Evolutionary conservation across 352 stramenopile species (phyloP), one percentile per base, ranked within the genome.

Genomic region (Albugo laibachii): DNA sequence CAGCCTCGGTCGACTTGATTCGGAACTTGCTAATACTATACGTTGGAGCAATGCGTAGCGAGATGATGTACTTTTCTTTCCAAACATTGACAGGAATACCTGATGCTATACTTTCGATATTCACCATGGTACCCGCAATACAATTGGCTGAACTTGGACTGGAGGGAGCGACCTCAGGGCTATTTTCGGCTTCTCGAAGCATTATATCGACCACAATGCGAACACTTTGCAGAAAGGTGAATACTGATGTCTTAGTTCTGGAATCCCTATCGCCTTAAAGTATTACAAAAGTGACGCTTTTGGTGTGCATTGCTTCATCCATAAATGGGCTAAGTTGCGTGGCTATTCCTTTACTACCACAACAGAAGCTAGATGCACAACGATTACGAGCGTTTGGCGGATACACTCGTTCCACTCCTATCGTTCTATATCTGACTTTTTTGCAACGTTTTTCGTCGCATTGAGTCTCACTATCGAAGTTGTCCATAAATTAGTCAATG

Each of bases 81-180:
- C 56, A 48, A 20, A 54, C 66, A 5, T 43, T 76, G 0, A 52
- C 52, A 46, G 58, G 62, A 10, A 68, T 74, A 24, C 18, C 76
- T n/a, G 57, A 66, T 1, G 61, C 45, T 6, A 37, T 59, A 3
- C 54, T 78, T 11, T 43, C 76, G 11, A 53, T 67, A 1, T 5
- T 80, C 15, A 55, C 74, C 36, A 49, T 65, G 11, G 53, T 54
- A 13, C 50, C 76, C 20, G 56, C 57, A 2, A 58, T 74, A 1
- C 66, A 83, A 45, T 77, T 83, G 49, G 65, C 73, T 21, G 63
- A 83, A 50, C 63, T 77, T 46, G 70, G 70, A 1, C 79, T 62
- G 0, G 70, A 83, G 37, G 70, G 67, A 12, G 63, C 67, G 0
- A 62, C 74, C 3, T 66, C 80, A 38, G 70, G 70, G 16, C 58